Percentiles rank a stretch among this genome's conserved stretches.
phyloP scores from a whole-genome alignment of 164 flowering plant species.

The Cinnamomum micranthum region DNA sequence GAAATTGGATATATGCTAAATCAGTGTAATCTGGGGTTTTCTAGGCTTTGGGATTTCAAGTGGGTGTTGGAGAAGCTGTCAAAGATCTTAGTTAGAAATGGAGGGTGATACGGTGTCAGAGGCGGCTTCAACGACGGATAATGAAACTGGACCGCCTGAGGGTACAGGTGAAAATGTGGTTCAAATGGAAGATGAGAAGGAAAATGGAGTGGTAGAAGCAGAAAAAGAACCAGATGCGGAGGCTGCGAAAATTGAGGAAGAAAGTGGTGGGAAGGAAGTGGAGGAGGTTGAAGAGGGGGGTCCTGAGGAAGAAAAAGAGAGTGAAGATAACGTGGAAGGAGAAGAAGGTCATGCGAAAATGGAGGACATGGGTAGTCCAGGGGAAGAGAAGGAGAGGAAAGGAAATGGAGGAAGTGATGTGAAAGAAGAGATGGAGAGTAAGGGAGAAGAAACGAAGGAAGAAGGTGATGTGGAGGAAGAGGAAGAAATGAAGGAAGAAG shows the following conservation, averaged over 20 bases:
- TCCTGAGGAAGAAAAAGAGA: constrained; percentile 1
- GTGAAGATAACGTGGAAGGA: not conserved
- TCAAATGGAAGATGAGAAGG: constrained; percentile 9
- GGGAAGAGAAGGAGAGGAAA: constrained; percentile 5
- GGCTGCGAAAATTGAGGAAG: constrained; percentile 11
- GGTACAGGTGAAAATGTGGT: constrained; percentile 1
- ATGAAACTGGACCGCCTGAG: constrained; percentile 8
- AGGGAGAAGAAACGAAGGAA: not conserved
- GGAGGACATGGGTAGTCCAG: not conserved
- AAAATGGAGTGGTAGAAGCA: not conserved
- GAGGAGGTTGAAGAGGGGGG: not conserved
- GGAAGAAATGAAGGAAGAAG: constrained; percentile 2
- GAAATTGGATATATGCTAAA: not conserved
- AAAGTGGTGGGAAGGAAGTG: not conserved
- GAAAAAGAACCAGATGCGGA: not conserved
- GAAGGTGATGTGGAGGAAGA: not conserved
- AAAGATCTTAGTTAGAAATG: constrained; percentile 8
- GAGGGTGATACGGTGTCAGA: constrained; percentile 16
- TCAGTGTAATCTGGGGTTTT: not conserved
- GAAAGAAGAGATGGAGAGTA: not conserved
- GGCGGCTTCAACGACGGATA: constrained; percentile 3
- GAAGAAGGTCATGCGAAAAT: not conserved
- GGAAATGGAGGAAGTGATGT: too few relatives aligned
- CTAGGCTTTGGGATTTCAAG: not conserved
- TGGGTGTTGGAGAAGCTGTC: not conserved